phyloP scores from a whole-genome alignment of 2,329 filamentous ascomycete species.

The Phyllosticta citribraziliensis region DNA sequence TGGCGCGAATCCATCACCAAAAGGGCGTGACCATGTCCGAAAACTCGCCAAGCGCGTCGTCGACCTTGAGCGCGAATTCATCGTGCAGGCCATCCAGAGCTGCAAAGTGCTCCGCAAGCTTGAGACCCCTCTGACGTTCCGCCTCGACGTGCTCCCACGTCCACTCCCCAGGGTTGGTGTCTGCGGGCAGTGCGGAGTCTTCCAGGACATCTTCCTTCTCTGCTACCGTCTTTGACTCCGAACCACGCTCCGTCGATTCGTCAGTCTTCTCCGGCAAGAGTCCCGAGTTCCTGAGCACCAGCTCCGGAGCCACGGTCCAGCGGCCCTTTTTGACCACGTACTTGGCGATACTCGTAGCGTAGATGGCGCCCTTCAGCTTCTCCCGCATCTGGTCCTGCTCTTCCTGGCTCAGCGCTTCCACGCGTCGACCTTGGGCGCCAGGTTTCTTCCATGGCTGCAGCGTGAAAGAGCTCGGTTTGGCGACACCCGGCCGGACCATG shows the following conservation, averaged over 20 bases:
- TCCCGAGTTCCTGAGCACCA: slow-evolving; percentile 59
- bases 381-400: slow-evolving; percentile 17
- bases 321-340: slow-evolving; percentile 48
- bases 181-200: slow-evolving; percentile 14
- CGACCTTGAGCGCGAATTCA: slow-evolving; percentile 36
- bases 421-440: slow-evolving; percentile 14
- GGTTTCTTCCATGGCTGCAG: slow-evolving; percentile 37
- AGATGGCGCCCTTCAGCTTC: slow-evolving; percentile 33
- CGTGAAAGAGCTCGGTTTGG: slow-evolving; percentile 31
- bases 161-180: slow-evolving; percentile 34
- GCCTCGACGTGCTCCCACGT: slow-evolving; percentile 51
- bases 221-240: not conserved
- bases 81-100: slow-evolving; percentile 44
- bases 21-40: slow-evolving; percentile 21
- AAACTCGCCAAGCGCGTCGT: slow-evolving; percentile 36
- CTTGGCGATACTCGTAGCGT: slow-evolving; percentile 39
- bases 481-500: slow-evolving; percentile 36
- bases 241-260: slow-evolving; percentile 8
- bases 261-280: slow-evolving; percentile 62
- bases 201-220: slow-evolving; percentile 9
- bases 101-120: slow-evolving; percentile 46
- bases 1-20: not conserved
- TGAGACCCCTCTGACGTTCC: slow-evolving; percentile 45
- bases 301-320: slow-evolving; percentile 73
- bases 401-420: slow-evolving; percentile 15